Evolutionary conservation across 2,329 filamentous ascomycete species (phyloP).

Genomic region (Capronia americana): DNA sequence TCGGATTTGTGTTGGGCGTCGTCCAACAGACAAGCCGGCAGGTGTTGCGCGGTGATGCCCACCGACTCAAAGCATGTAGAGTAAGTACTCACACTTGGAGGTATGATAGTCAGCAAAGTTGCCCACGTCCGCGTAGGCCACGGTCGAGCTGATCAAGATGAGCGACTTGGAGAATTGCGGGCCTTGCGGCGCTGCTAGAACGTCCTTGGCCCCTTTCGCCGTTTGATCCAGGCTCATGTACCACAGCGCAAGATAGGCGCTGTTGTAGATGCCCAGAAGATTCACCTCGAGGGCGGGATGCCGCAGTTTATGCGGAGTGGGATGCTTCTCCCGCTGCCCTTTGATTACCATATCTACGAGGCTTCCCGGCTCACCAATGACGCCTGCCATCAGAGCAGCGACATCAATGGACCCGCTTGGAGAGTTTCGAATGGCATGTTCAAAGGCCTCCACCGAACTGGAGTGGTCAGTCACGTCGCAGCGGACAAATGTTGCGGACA

Average conservation of each 20-base stretch:
- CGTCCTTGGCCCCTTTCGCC: neutral
- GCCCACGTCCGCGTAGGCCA: slow-evolving; percentile 32
- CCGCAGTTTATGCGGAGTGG: slow-evolving; percentile 29
- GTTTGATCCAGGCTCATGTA: slow-evolving; percentile 36
- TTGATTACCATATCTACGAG: slow-evolving; percentile 25
- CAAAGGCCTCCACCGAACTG: slow-evolving; percentile 44
- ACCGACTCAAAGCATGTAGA: neutral
- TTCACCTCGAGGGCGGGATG: slow-evolving; percentile 40
- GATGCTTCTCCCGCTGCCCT: neutral
- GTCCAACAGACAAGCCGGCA: neutral
- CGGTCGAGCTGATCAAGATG: slow-evolving; percentile 34
- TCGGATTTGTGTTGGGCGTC: neutral
- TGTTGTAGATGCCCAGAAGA: slow-evolving; percentile 41
- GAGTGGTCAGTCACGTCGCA: slow-evolving; percentile 42
- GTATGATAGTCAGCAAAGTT: slow-evolving; percentile 28
- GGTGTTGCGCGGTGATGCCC: neutral
- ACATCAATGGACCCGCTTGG: slow-evolving; percentile 41
- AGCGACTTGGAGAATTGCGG: slow-evolving; percentile 25
- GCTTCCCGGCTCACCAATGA: slow-evolving; percentile 32
- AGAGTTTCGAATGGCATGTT: slow-evolving; percentile 40
- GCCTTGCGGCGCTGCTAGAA: neutral
- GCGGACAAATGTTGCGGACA: slow-evolving; percentile 41
- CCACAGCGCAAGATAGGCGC: slow-evolving; percentile 43
- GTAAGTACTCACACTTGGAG: slow-evolving; percentile 30
- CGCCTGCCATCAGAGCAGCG: slow-evolving; percentile 42